Base-by-base conservation (phyloP, 805 yeast genomes). In the Clavispora carvajalis region DNA sequence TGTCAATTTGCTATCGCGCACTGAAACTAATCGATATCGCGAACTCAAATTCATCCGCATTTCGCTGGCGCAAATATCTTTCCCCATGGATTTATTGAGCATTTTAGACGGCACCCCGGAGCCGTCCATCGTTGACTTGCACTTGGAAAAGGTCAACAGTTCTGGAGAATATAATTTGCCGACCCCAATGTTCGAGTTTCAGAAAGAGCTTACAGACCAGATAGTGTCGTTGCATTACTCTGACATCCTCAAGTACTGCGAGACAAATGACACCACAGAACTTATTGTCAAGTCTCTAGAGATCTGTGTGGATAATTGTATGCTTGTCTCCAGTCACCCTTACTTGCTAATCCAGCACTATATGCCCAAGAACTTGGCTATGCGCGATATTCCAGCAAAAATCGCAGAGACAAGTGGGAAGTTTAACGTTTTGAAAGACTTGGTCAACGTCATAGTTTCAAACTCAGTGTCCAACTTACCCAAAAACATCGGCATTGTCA, bases 141-240 rank as follows among this genome's bases (percentile, higher is more conserved):
- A 65, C 28, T 70, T 80, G 19, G 69, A 67, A n/a, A 69, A 71
- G 17, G 57, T 60, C 39, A 71, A 72, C 44, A 53, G 52, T 3
- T 65, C 73, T 9, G 73, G 88, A 10, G 95, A 84, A 47, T 88
- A 86, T 58, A 76, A 79, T 58, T 65, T 89, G 21, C 85, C 95
- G 1, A 82, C 91, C 6, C 90, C 95, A 3, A 77, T 89, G 80
- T 77, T 82, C 39, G 87, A 84, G 46, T 85, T 85, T 50, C 98
- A 91, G 58, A 83, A 81, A 53, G 93, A 89, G 53, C 70, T 91
- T 38, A 86, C 90, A 9, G 95, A 91, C 60, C 96, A 89, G 57
- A 89, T 93, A 22, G 85, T 91, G 10, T 85, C 95, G 1, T 68
- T 89, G 30, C 98, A 91, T 62, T 91, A 90, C 58, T 79, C 91